Conservation (phyloP, 441 rosid genomes). For the Syzygium malaccense region DNA sequence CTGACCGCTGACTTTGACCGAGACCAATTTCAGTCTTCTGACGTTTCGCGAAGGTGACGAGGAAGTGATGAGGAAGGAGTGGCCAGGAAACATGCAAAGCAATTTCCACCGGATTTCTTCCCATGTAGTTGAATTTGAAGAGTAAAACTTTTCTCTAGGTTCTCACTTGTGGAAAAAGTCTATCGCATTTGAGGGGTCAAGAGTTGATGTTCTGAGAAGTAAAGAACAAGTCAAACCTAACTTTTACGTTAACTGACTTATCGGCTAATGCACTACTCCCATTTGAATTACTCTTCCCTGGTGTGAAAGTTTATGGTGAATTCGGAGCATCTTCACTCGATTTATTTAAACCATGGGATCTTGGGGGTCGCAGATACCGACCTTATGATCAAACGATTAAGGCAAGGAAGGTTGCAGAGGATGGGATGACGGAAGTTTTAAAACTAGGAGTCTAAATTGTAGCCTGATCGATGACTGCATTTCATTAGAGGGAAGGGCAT, state of each 20-base stretch:
- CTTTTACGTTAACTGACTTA: background rate
- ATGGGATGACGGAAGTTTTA: background rate
- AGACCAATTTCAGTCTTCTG: background rate
- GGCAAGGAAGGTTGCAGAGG: background rate
- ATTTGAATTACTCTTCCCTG: background rate
- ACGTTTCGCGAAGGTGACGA: background rate
- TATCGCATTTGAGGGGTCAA: background rate
- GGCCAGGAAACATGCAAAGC: background rate
- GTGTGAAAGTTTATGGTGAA: background rate
- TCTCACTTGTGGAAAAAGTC: background rate
- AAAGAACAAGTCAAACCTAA: background rate
- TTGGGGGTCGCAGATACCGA: background rate
- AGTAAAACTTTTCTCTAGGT: background rate
- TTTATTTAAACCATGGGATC: background rate
- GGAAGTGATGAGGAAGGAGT: background rate
- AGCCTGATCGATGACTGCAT: no score
- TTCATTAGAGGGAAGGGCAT: no score
- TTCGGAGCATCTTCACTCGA: background rate
- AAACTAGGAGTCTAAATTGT: no score
- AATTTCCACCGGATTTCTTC: no score
- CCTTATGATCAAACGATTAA: background rate
- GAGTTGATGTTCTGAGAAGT: background rate
- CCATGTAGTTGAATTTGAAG: background rate
- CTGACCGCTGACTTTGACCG: background rate
- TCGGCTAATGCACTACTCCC: background rate